Evolutionary conservation across 2,329 filamentous ascomycete species (phyloP), one percentile per base, ranked within the genome.

Genomic region (Pseudophaeomoniella oleicola): DNA sequence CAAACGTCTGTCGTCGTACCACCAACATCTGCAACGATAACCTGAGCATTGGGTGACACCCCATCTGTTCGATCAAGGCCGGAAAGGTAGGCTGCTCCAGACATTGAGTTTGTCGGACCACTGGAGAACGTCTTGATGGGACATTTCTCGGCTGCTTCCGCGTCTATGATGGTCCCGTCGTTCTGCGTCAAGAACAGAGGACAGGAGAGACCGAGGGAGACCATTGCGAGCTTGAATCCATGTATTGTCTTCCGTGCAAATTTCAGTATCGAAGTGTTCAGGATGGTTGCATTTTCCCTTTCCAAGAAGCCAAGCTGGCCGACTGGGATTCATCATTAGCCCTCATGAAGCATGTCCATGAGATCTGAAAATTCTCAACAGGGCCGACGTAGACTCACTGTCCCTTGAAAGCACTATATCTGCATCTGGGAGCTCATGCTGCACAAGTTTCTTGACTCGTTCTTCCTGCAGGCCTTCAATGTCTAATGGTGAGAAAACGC

Each of bases 31-130:
- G 74, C 69, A n/a, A 38, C 37, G n/a, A 46, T 31, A 51, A 61
- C 38, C 55, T 60, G 40, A 22, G 46, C 52, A 35, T 50, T 42
- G 5, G 45, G 47, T 14, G 50, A 42, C 14, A 34, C 32, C 16
- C 40, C 19, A 22, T 38, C 33, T 5, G 36, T 38, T 19, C 39
- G 16, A 39, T 37, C 35, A 16, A 53, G 46, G 2, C 47, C 49
- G 30, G 66, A 64, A 1, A 81, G 54, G 37, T 76, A 78, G 0
- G 74, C 75, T 2, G 74, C 74, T 1, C 74, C 73, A 37, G 69
- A 65, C 60, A 76, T 72, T 38, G 69, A 74, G 47, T 79, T 79
- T 0, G 75, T 78, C 2, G 74, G 71, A 0, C 75, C 75, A 29
- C 67, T 73, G 0, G 71, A 72, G 44, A 79, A 78, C 0, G 71